Percentiles rank a stretch among this genome's conserved stretches.
Evolutionary conservation across 306 rosid genomes (phyloP).

Genomic region (Cucurbita moschata): DNA sequence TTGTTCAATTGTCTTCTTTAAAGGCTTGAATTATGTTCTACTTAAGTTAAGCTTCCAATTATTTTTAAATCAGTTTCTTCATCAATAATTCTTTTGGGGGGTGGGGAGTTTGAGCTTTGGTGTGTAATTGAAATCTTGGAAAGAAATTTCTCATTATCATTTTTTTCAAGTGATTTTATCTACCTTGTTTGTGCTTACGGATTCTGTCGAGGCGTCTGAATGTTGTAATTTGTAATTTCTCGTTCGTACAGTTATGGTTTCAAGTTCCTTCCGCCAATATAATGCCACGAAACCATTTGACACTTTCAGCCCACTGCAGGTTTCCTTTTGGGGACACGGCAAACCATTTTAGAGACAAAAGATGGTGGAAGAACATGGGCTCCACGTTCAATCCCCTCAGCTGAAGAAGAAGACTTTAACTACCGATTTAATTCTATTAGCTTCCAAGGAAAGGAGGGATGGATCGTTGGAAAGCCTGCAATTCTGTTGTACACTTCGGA

Average conservation of each 20-base stretch:
- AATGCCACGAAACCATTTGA: background rate
- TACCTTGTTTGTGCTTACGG: background rate
- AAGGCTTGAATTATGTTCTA: background rate
- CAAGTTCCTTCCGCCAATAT: background rate
- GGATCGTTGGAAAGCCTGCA: slow-evolving; percentile 93
- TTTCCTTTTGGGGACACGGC: slow-evolving; percentile 79
- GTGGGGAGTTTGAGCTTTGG: background rate
- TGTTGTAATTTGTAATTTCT: background rate
- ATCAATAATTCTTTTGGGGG: background rate
- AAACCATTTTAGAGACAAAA: slow-evolving; percentile 82
- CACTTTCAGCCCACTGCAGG: slow-evolving; percentile 27
- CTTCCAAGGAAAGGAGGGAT: slow-evolving; percentile 88
- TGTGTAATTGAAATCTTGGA: too few species aligned
- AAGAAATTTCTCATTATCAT: background rate
- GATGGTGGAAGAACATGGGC: slow-evolving; percentile 84
- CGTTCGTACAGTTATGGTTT: background rate
- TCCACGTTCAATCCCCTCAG: slow-evolving; percentile 82
- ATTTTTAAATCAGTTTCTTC: background rate
- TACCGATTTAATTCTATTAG: slow-evolving; percentile 83
- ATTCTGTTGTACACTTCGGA: slow-evolving; percentile 73
- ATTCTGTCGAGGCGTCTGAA: too few species aligned
- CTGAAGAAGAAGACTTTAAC: slow-evolving; percentile 94
- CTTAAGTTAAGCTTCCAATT: background rate
- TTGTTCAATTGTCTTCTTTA: background rate
- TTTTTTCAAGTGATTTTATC: background rate